These are phyloP conservation scores for Canna indica DNA, from an alignment of 176 grass and related monocot genomes.

Conservation along the genomic window DNA sequence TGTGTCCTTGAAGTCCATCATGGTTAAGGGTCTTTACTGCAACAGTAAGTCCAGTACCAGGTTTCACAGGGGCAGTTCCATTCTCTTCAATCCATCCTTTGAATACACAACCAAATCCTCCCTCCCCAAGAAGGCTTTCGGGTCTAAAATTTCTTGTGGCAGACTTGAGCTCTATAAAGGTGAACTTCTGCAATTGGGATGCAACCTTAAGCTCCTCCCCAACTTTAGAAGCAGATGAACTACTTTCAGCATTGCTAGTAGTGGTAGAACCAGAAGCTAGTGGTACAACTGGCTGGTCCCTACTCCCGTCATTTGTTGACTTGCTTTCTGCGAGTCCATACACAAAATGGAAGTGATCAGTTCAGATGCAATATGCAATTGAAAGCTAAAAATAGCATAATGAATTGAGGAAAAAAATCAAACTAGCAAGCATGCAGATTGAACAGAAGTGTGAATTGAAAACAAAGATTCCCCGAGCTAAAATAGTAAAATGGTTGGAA, in stretches of 20 bases:
- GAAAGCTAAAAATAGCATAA: not conserved
- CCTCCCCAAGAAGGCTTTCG: slow-evolving; percentile 92
- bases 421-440: not conserved
- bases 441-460: not conserved
- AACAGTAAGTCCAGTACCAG: slow-evolving; percentile 91
- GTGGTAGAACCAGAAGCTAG: slow-evolving; percentile 73
- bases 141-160: slow-evolving; percentile 97
- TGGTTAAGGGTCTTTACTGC: slow-evolving; percentile 98
- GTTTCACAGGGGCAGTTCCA: slow-evolving; percentile 94
- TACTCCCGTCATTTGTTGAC: slow-evolving; percentile 38
- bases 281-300: slow-evolving; percentile 45
- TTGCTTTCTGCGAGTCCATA: slow-evolving; percentile 64
- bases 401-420: not conserved
- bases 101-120: slow-evolving; percentile 97
- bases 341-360: slow-evolving; percentile 21
- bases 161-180: slow-evolving; percentile 85
- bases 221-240: slow-evolving; percentile 72
- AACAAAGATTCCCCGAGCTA: not conserved
- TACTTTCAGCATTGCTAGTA: slow-evolving; percentile 63
- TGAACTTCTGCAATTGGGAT: slow-evolving; percentile 81
- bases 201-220: slow-evolving; percentile 85
- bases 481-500: not conserved
- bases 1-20: slow-evolving; percentile 97
- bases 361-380: not conserved
- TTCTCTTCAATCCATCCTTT: slow-evolving; percentile 99